Conservation (phyloP, 176 grass and related monocot genomes). For the Puya raimondii region DNA sequence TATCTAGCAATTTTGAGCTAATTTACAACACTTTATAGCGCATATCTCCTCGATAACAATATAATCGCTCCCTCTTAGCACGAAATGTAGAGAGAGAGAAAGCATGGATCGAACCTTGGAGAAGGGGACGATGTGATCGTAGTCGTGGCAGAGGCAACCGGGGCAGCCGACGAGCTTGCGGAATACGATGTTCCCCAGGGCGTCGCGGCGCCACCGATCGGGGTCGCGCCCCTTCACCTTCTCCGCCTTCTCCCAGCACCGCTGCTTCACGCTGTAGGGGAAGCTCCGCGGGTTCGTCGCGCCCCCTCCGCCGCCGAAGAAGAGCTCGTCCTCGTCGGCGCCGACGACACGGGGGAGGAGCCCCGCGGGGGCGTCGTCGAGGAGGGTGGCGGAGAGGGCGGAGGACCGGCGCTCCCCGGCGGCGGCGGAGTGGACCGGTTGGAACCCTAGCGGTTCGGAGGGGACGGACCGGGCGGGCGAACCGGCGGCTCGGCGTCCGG, state of each 20-base stretch:
- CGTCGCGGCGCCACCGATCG: constrained; percentile 93
- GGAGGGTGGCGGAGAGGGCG: constrained; percentile 17
- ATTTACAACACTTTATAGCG: no score
- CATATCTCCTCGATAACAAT: no score
- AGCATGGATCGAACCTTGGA: constrained; percentile 52
- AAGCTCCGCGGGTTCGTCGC: constrained; percentile 68
- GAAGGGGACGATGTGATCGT: constrained; percentile 85
- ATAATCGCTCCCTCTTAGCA: no score
- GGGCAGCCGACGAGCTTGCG: constrained; percentile 93
- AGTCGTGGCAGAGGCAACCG: constrained; percentile 97
- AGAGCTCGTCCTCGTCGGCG: constrained; percentile 17
- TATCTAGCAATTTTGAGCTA: no score
- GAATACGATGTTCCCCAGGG: constrained; percentile 83
- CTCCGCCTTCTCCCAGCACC: constrained; percentile 97
- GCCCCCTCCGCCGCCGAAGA: constrained; percentile 20
- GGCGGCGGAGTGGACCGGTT: no score
- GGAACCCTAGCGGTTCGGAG: no score
- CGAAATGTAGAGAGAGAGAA: neutral
- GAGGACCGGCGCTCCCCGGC: constrained; percentile 22
- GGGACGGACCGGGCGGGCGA: no score
- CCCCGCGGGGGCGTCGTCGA: constrained; percentile 15
- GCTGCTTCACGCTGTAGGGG: constrained; percentile 69
- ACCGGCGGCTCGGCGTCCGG: no score
- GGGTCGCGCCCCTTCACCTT: constrained; percentile 53
- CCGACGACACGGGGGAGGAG: constrained; percentile 19